Base-by-base conservation (phyloP, 176 grass and related monocot genomes). In the Oryza glumipatula region DNA sequence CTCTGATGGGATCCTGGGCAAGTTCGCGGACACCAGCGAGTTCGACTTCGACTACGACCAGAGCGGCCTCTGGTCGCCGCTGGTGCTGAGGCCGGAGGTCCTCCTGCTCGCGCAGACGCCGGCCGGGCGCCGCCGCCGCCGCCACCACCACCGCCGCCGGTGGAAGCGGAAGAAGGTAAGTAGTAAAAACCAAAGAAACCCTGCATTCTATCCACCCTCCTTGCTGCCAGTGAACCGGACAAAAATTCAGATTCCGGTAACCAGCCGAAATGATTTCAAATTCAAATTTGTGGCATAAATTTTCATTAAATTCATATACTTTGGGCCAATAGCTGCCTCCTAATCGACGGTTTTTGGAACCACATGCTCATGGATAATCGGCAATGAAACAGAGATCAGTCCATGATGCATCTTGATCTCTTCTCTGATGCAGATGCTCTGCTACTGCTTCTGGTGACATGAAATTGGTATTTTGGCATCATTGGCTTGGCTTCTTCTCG, bases 61-160 rank as follows among this genome's bases (percentile, higher is more conserved):
- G 45, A 97, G 95, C 81, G 61, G 88, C 24, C 86, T 97, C 51
- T 97, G 95, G 92, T 97, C 95, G 86, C 92, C 95, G 44, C 95
- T 84, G 65, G 84, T 93, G 71, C 88, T 88, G 47, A 88, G 80
- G 12, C 84, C 77, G 6, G 86, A 88, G 83, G 56, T 88, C 61
- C 80, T 93, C 26, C 75, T 90, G 39, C 75, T 83, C 15, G 80
- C 80, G 74, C 88, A 86, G 14, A 23, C 83, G 43, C 23, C 74
- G 23, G 15, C 30, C 22, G 13, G 33, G 15, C 19, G 87, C 7
- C 87, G 79, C 3, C 36, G 82, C 11, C 76, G 52, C 10, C 77
- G 43, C 2, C 44, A 84, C 14, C 44, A 84, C 10, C 73, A 67
- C 0, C 47, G 47, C 19, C 73, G 58, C 8, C 74, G 68, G 21